Conservation (phyloP, 805 yeast species). For the Candida manassasensis region DNA sequence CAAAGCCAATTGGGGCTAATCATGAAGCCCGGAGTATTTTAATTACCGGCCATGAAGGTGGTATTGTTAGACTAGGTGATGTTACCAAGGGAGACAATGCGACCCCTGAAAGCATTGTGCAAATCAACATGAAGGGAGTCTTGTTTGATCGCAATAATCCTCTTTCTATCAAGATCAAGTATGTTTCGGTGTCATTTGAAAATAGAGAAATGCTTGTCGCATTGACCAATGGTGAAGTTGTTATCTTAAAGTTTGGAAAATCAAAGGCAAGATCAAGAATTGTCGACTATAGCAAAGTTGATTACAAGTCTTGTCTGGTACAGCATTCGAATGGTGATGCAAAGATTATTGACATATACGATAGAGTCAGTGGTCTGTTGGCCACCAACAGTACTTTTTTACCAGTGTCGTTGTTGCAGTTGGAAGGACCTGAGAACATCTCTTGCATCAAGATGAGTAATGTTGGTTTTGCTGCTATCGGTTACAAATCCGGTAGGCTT, state of each 20-base stretch:
- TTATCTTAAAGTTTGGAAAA: slow-evolving; percentile 65
- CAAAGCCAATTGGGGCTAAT: slow-evolving; percentile 29
- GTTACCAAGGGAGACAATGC: slow-evolving; percentile 64
- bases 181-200: slow-evolving; percentile 72
- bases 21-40: slow-evolving; percentile 45
- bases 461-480: slow-evolving; percentile 81
- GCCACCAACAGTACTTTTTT: slow-evolving; percentile 27
- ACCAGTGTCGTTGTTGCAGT: slow-evolving; percentile 27
- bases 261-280: slow-evolving; percentile 10
- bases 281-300: slow-evolving; percentile 11
- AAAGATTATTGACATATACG: slow-evolving; percentile 45
- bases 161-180: slow-evolving; percentile 42
- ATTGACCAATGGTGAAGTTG: slow-evolving; percentile 64
- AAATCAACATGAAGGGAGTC: slow-evolving; percentile 30
- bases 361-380: slow-evolving; percentile 45
- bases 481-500: slow-evolving; percentile 70
- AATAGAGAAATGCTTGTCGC: slow-evolving; percentile 73
- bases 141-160: slow-evolving; percentile 21
- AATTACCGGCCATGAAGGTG: slow-evolving; percentile 84
- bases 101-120: slow-evolving; percentile 28
- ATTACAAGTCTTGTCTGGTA: slow-evolving; percentile 24
- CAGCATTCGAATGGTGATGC: slow-evolving; percentile 33
- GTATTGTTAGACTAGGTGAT: slow-evolving; percentile 79
- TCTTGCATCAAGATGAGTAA: slow-evolving; percentile 64
- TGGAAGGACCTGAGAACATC: slow-evolving; percentile 40